phyloP scores from a whole-genome alignment of 1,284 basidiomycete genomes.

The Athelia psychrophila region DNA sequence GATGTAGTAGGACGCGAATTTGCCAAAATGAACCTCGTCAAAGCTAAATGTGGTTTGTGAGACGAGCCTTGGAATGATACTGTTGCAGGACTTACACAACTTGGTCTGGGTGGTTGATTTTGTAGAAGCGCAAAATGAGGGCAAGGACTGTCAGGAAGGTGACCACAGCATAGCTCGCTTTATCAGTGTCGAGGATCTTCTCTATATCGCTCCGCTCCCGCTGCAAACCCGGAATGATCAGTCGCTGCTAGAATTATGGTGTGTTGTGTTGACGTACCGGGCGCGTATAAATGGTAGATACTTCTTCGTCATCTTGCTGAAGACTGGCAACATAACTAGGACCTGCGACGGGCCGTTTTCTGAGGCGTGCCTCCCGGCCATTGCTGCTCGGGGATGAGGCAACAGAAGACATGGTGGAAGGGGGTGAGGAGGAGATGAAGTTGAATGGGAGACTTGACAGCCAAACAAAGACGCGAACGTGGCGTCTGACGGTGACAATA shows the following conservation, averaged over 20 bases:
- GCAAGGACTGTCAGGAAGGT: slow-evolving; percentile 69
- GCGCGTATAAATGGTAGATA: background rate
- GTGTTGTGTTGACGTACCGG: background rate
- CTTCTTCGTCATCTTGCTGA: background rate
- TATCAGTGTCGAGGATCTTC: slow-evolving; percentile 54
- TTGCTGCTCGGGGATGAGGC: too few relatives aligned
- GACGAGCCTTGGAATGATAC: background rate
- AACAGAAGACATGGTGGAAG: too few relatives aligned
- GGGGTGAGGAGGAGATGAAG: too few relatives aligned
- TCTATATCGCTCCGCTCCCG: slow-evolving; percentile 56
- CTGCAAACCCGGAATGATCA: slow-evolving; percentile 34
- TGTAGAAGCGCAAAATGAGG: slow-evolving; percentile 85
- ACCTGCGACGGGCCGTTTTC: background rate
- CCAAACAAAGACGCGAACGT: too few relatives aligned
- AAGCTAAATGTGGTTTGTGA: slow-evolving; percentile 55
- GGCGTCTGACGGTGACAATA: too few relatives aligned
- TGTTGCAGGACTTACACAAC: slow-evolving; percentile 72
- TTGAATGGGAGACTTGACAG: too few relatives aligned
- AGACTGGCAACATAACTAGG: background rate
- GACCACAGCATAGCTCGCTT: slow-evolving; percentile 57
- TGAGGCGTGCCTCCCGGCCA: background rate
- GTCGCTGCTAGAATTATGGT: background rate
- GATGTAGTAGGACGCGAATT: slow-evolving; percentile 93
- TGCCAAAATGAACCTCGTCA: slow-evolving; percentile 97
- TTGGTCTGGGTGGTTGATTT: slow-evolving; percentile 91